Evolutionary conservation across 139 green algal genomes (phyloP).

Genomic region (Chlorella sp.): DNA sequence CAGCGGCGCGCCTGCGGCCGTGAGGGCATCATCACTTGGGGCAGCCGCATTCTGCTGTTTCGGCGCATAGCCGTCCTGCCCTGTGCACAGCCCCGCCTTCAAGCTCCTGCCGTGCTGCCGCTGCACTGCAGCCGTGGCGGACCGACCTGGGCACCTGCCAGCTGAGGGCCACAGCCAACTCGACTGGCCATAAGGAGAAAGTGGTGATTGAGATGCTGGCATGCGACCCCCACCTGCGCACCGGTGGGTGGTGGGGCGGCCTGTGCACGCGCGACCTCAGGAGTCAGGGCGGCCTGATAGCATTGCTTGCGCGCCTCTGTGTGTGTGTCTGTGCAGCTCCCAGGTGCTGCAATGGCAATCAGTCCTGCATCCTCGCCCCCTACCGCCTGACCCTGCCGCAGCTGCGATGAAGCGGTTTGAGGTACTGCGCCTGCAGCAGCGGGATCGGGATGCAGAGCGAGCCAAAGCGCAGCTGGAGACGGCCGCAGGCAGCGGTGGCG

Average conservation of each 20-base stretch:
- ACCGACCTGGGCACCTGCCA: constrained; percentile 17
- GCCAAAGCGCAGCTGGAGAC: too few species aligned
- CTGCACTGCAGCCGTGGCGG: constrained; percentile 4
- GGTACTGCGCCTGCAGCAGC: not conserved
- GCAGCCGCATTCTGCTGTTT: not conserved
- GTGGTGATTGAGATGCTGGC: not conserved
- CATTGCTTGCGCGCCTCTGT: too few species aligned
- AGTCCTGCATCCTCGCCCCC: too few species aligned
- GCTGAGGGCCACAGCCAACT: not conserved
- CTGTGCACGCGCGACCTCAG: too few species aligned
- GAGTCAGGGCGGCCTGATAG: too few species aligned
- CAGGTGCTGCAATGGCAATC: too few species aligned
- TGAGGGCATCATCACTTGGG: too few species aligned
- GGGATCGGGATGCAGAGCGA: not conserved
- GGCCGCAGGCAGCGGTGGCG: too few species aligned
- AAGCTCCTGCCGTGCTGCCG: not conserved
- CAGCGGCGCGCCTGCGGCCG: too few species aligned
- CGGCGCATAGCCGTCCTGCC: not conserved
- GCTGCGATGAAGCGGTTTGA: not conserved
- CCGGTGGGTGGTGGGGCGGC: too few species aligned
- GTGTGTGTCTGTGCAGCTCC: too few species aligned
- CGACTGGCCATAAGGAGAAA: not conserved
- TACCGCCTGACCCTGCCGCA: not conserved
- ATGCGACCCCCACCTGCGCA: not conserved
- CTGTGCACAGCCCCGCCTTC: not conserved